Evolutionary conservation across 2,329 filamentous ascomycete species (phyloP), one percentile per base, ranked within the genome.

Genomic region (Aspergillus vadensis): DNA sequence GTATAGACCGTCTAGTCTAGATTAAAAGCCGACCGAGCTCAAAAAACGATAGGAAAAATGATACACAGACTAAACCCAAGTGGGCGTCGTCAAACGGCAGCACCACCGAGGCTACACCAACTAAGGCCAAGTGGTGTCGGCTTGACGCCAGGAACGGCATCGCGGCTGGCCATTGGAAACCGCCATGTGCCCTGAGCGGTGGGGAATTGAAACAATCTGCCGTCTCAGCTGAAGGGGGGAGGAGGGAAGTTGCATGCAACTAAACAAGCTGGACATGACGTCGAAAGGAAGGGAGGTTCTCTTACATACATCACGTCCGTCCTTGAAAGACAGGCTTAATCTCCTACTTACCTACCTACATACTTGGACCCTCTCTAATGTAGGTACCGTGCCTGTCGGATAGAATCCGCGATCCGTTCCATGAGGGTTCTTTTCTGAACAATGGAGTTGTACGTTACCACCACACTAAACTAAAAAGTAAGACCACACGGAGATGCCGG

Each of bases 141-240:
- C 38, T 27, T 62, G 44, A 59, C 53, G 59, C 62, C 65, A 68
- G 65, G 63, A 63, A 68, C 65, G 59, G 63, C 48, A 60, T 51
- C 47, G 63, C 53, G 55, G 61, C 57, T 36, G 59, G 55, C 59
- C 61, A 60, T 49, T 64, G 56, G 57, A 64, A 66, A 64, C 54
- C 44, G 36, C 63, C 63, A 61, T 55, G 58, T 61, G 62, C 63
- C 53, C 60, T 60, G 58, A 60, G 36, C 50, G 47, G 63, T 61
- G 63, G 57, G 55, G 57, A 61, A 36, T 36, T 67, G 64, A 67
- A 66, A 67, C 65, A 63, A 55, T 44, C 39, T 55, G 53, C 53
- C 53, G 53, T 55, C 53, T 47, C 53, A 55, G 38, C 39, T 55
- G 53, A 19, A 43, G 39, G n/a, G 15, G 23, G 53, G 21, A 21